Evolutionary conservation across 75 land plant species (phyloP).

Genomic region (Cupressus sempervirens): DNA sequence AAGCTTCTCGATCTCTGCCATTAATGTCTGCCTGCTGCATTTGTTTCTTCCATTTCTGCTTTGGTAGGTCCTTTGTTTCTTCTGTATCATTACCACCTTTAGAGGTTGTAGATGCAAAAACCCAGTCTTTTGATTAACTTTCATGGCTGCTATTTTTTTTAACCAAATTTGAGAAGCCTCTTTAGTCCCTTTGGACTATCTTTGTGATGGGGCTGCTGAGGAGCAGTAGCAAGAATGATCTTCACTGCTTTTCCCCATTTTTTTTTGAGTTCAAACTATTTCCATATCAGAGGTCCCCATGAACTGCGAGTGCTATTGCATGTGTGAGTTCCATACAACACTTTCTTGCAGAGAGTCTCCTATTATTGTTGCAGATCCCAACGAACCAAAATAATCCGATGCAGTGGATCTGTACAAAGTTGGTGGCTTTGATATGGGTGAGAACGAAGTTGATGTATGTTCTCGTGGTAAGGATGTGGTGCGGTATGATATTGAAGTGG

Average conservation of each 20-base stretch:
- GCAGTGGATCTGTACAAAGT: constrained; percentile 8
- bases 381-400: constrained; percentile 13
- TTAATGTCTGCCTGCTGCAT: no score
- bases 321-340: background rate
- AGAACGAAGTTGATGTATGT: constrained; percentile 9
- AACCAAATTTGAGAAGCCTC: constrained; percentile 83
- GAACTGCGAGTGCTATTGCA: background rate
- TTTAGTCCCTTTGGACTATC: constrained; percentile 82
- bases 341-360: background rate
- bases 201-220: constrained; percentile 38
- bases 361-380: background rate
- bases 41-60: no score
- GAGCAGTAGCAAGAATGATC: constrained; percentile 27
- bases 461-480: constrained; percentile 12
- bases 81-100: constrained; percentile 95
- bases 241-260: constrained; percentile 40
- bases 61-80: constrained; percentile 54
- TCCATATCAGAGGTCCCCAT: background rate
- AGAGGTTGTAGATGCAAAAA: constrained; percentile 76
- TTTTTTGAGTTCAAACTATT: constrained; percentile 3
- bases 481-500: constrained; percentile 3
- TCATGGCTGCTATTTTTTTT: constrained; percentile 66
- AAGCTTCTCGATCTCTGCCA: no score
- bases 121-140: constrained; percentile 43
- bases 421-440: background rate